These are phyloP conservation scores for Ophidiomyces ophidiicola DNA, from an alignment of 2,329 filamentous ascomycete species.

Conservation along the genomic window DNA sequence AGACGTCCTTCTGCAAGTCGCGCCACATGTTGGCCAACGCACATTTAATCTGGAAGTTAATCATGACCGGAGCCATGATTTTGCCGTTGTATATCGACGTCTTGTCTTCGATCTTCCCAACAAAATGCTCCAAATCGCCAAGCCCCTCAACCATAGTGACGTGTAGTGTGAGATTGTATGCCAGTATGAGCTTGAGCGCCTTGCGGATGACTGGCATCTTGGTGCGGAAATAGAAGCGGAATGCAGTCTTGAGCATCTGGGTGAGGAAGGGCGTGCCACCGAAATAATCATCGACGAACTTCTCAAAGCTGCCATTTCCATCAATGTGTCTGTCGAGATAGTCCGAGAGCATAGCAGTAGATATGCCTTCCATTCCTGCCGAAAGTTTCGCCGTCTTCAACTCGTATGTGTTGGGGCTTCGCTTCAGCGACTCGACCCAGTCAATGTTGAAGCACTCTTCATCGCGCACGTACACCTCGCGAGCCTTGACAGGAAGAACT, in stretches of 20 bases:
- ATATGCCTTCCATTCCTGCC: conserved; percentile 78
- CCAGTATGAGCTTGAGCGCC: conserved; percentile 84
- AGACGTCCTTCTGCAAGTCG: conserved; percentile 86
- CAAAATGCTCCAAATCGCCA: conserved; percentile 54
- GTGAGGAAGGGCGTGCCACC: conserved; percentile 91
- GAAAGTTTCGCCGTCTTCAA: conserved; percentile 79
- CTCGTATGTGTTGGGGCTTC: conserved; percentile 68
- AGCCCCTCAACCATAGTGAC: conserved; percentile 89
- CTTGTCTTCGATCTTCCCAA: conserved; percentile 75
- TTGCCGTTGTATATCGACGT: conserved; percentile 80
- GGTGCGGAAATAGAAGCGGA: conserved; percentile 83
- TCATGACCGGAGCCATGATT: conserved; percentile 90
- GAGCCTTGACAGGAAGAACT: conserved; percentile 80
- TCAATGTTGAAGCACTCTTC: conserved; percentile 87
- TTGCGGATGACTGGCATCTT: conserved; percentile 84
- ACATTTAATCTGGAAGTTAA: conserved; percentile 99
- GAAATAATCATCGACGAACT: conserved; percentile 91
- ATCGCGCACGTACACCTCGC: conserved; percentile 83
- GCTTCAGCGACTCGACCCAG: conserved; percentile 74
- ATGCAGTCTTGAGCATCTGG: conserved; percentile 89
- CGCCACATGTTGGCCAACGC: conserved; percentile 97
- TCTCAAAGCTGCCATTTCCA: conserved; percentile 75
- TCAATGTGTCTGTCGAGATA: conserved; percentile 95
- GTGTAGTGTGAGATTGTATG: conserved; percentile 89
- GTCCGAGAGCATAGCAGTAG: conserved; percentile 65